Evolutionary conservation across 805 yeast species (phyloP), one percentile per base, ranked within the genome.

Genomic region (Metschnikowia continentalis): DNA sequence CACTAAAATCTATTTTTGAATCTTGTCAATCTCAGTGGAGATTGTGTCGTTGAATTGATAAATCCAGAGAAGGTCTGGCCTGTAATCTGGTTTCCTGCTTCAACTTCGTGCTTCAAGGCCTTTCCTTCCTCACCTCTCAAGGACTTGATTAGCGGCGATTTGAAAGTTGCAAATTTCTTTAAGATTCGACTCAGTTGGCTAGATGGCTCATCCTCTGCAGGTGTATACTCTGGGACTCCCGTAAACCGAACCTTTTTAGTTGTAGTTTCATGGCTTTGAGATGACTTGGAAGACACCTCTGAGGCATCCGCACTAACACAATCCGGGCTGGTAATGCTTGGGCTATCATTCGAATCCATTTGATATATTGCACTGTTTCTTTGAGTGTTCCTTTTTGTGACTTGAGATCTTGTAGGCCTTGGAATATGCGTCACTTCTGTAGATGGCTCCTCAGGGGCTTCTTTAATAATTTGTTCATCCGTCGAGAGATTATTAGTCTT

Each of bases 201-300:
- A 8, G 81, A 69, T 1, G 84, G 84, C 0, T 79, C 80, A 63
- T 80, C 85, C 60, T 80, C 85, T 6, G 74, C 79, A 33, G 74
- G 80, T 2, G 74, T 59, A 50, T 78, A 80, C 46, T 72, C 77
- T 0, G 79, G 72, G 5, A 80, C 83, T 0, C 83, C 84, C 4
- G 66, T 66, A 54, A 80, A 80, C 32, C 84, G 61, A 10, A 80
- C 84, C 54, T 68, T 77, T 54, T 78, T 79, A 2, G 63, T 47
- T 2, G 48, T 41, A 17, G 48, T 42, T 6, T 53, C 56, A 19
- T 45, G 38, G 14, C 32, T 40, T 8, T 46, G 33, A 17, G 61
- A 54, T 11, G 58, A 51, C 13, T 55, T 54, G 8, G 61, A 54
- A n/a, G 46, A 42, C 3, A 52, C 47, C 4, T 37, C 44, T 5